Evolutionary conservation across 257 asterid species (phyloP), one percentile per base, ranked within the genome.

Genomic region (Lycium barbarum): DNA sequence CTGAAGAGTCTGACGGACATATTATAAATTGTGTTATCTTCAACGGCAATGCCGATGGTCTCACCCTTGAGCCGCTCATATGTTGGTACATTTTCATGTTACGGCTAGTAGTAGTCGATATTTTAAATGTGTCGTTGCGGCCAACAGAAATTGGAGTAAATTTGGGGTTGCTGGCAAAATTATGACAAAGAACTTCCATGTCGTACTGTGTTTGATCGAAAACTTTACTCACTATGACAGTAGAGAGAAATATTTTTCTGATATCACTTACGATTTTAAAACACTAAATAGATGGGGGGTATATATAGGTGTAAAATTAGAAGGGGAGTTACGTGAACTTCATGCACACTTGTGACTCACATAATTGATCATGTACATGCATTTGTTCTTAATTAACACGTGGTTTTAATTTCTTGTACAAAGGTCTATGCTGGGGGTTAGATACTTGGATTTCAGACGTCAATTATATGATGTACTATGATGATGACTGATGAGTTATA

Each of bases 21-120:
- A 71, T 78, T 84, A 26, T 26, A 26, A 20, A 84, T 81, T 18
- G 87, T 47, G 83, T 85, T 84, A 40, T 62, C 84, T 62, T 45
- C 62, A 80, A 83, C 61, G 87, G 67, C 90, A 59, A 65, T 62
- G 80, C 88, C 57, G 82, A 88, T 15, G 86, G 74, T 38, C 13
- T 38, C 4, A 18, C 3, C 36, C 18, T 17, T 33, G 33, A 86
- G 2, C 79, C 14, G 0, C 26, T 10, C 54, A 26, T 26, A 26
- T 26, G 33, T 26, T 26, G 33, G 33, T 26, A 26, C 33, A 17
- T 38, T 35, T 35, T 67, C 33, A 7, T 26, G 33, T 26, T 26
- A 26, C 33, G 33, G 33, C 33, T 26, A 26, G 33, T 54, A 15
- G 18, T 54, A 15, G 18, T 11, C 4, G 12, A 11, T 54, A 54